Evolutionary conservation across 2,329 filamentous ascomycete genomes (phyloP).

Genomic region (Gaeumannomyces sp.): DNA sequence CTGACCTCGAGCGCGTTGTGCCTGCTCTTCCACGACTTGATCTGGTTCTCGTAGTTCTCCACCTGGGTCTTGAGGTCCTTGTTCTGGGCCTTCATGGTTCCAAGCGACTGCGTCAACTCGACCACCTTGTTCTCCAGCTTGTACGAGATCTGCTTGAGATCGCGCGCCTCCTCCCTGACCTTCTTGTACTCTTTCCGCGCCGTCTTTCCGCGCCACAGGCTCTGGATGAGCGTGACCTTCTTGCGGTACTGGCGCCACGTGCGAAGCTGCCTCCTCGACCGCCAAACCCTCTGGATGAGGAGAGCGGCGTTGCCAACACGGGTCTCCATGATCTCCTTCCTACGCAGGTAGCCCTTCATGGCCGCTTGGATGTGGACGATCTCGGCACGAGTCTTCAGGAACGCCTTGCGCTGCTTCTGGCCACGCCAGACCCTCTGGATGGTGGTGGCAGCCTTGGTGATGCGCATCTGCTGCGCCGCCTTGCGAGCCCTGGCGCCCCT

Average conservation of each 20-base stretch:
- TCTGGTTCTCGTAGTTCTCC: constrained; percentile 90
- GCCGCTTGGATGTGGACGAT: constrained; percentile 83
- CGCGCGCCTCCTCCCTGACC: constrained; percentile 88
- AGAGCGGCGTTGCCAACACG: constrained; percentile 86
- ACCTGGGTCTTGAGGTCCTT: constrained; percentile 82
- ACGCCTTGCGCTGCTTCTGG: constrained; percentile 79
- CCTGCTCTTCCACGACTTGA: constrained; percentile 91
- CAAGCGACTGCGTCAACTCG: constrained; percentile 89
- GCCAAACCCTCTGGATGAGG: constrained; percentile 86
- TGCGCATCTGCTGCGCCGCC: constrained; percentile 73
- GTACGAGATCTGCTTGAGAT: constrained; percentile 99
- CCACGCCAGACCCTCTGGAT: constrained; percentile 96
- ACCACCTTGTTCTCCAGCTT: constrained; percentile 99
- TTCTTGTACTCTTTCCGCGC: constrained; percentile 84
- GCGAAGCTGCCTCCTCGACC: constrained; percentile 69
- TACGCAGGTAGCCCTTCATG: constrained; percentile 85
- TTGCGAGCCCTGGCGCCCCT: constrained; percentile 74
- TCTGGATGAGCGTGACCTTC: constrained; percentile 86
- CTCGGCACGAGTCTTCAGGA: constrained; percentile 71
- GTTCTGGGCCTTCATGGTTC: constrained; percentile 91
- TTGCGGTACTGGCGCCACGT: constrained; percentile 83
- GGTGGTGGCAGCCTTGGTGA: constrained; percentile 79
- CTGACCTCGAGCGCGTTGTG: constrained; percentile 85
- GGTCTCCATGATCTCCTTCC: constrained; percentile 89
- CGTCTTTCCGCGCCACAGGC: constrained; percentile 78